Evolutionary conservation across 768 basidiomycete species (phyloP), one percentile per base, ranked within the genome.

Genomic region (Amanita inopinata): DNA sequence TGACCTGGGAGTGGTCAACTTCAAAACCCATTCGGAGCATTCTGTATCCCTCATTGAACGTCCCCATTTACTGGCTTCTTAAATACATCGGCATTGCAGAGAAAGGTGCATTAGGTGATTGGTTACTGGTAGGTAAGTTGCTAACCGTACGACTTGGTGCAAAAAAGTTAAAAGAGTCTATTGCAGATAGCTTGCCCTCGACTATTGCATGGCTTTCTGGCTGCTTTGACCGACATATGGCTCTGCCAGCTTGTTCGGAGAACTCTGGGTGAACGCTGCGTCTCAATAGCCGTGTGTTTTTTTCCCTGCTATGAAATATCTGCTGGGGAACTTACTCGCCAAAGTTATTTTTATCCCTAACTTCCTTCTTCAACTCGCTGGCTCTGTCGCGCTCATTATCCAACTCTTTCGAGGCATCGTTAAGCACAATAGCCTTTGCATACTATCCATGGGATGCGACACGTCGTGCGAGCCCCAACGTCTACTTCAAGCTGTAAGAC

Each of bases 1-100:
- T 91, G 31, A 97, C 93, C 17, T 99, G 96, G 96, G 96, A 99
- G 66, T 99, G 96, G 96, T 63, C 73, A 33, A 62, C 71, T 38
- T 62, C 70, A 15, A 58, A 57, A 10, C 87, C 89, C 4, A 80
- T 92, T 53, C 76, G 90, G 40, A 86, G 83, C 54, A 74, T 89
- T 46, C 40, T 85, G 37, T 94, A 90, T 60, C 90, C 93, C 12
- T 71, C 76, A 12, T 51, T 93, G 25, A 96, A 90, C 53, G 66
- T 86, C 19, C 84, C 86, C 0, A 55, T 84, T 7, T 97, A 87
- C 54, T 82, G 78, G 76, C 18, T 77, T 0, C 55, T 97, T 38
- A 80, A 80, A 49, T 47, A 59, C 5, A 59, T 71, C 0, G 60
- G 69, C 0, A 54, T 91, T 17, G 80, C 87, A 33, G 56, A 60